Conservation (phyloP, 2,329 filamentous ascomycete genomes). For the Calonectria fujianensis region DNA sequence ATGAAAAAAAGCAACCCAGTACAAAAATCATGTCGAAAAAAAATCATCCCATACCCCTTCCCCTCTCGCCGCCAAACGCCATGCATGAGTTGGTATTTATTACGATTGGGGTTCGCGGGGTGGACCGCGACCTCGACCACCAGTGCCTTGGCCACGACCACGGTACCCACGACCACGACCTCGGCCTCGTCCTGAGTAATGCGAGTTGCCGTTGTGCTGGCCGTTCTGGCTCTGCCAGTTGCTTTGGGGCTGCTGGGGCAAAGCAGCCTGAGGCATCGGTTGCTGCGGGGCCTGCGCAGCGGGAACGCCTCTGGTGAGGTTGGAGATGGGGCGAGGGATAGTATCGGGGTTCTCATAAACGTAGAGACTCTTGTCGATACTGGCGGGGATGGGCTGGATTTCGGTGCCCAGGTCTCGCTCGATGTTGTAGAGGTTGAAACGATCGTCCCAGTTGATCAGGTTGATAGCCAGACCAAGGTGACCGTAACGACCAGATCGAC, state of each 20-base stretch:
- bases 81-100: conserved; percentile 53
- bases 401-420: conserved; percentile 98
- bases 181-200: conserved; percentile 61
- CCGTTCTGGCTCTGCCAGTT: conserved; percentile 64
- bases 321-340: conserved; percentile 87
- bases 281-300: conserved; percentile 57
- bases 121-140: conserved; percentile 61
- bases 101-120: conserved; percentile 61
- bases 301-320: conserved; percentile 61
- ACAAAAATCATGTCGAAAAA: conserved; percentile 58
- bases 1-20: conserved; percentile 53
- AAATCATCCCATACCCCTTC: conserved; percentile 46
- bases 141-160: conserved; percentile 60
- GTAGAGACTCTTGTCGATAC: conserved; percentile 98
- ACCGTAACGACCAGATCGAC: conserved; percentile 96
- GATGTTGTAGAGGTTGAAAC: conserved; percentile 99
- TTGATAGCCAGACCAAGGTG: conserved; percentile 99
- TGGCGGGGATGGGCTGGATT: conserved; percentile 95
- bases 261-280: conserved; percentile 56
- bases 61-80: conserved; percentile 53
- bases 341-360: conserved; percentile 98
- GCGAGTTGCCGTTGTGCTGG: conserved; percentile 62
- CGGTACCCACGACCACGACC: conserved; percentile 63
- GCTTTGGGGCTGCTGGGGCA: conserved; percentile 58
- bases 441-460: conserved; percentile 99